A percentile compares a stretch with the other conserved stretches of the same genome.
Evolutionary conservation across 1,284 basidiomycete species (phyloP).

Genomic region (Laetiporus sulphureus): DNA sequence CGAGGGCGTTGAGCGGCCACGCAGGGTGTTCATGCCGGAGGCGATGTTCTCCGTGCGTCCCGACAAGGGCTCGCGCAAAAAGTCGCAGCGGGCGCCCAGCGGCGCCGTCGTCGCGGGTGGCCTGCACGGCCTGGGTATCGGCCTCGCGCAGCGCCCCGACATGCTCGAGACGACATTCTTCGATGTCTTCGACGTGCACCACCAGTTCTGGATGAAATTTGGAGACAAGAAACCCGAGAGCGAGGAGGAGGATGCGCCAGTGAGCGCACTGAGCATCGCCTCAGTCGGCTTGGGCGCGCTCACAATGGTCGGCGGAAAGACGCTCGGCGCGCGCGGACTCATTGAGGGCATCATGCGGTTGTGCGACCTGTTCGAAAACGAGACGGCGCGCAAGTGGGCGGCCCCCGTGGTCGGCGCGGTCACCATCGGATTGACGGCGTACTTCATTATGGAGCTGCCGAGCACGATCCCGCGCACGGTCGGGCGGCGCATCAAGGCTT

Average conservation of each 20-base stretch:
- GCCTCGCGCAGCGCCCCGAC: constrained; percentile 62
- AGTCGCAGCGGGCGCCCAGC: constrained; percentile 36
- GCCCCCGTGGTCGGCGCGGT: constrained; percentile 79
- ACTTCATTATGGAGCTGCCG: constrained; percentile 87
- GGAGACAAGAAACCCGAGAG: constrained; percentile 38
- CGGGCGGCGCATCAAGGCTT: constrained; percentile 68
- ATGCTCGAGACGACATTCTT: constrained; percentile 68
- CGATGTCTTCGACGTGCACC: constrained; percentile 87
- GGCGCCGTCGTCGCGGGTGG: constrained; percentile 66
- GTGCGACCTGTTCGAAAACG: constrained; percentile 78
- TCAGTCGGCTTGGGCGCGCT: constrained; percentile 81
- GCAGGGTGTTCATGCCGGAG: constrained; percentile 88
- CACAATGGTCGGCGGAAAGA: constrained; percentile 81
- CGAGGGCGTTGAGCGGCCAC: constrained; percentile 70
- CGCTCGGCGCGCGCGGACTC: constrained; percentile 71
- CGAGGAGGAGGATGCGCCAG: constrained; percentile 44
- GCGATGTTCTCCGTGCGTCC: constrained; percentile 83
- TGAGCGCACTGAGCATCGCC: constrained; percentile 66
- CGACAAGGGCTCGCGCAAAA: constrained; percentile 41
- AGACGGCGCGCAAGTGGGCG: constrained; percentile 81
- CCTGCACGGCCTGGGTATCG: constrained; percentile 66
- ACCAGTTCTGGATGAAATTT: constrained; percentile 68
- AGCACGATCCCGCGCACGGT: constrained; percentile 89
- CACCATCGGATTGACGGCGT: constrained; percentile 72
- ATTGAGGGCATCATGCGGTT: constrained; percentile 74